Evolutionary conservation across 805 yeast species (phyloP), one percentile per base, ranked within the genome.

Genomic region (Candida lessepsii): DNA sequence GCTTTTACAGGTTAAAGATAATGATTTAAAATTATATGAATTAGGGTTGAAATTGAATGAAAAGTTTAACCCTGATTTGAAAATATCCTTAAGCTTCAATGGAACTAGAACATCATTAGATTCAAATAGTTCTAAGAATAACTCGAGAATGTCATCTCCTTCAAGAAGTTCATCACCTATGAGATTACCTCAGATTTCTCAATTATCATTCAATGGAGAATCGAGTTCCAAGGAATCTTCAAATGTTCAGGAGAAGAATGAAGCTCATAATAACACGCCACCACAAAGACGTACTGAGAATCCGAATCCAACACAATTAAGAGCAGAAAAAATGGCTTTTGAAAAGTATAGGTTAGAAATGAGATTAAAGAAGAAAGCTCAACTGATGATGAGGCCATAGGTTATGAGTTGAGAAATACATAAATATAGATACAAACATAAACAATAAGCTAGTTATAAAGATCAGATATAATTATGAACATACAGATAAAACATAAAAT

Each of bases 341-440:
- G 78, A 73, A 42, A 70, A 72, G 50, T 40, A 63, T 17, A 52
- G 75, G 33, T 49, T 75, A 58, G 79, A 75, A 48, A 57, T 71
- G 63, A 58, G 74, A 35, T 50, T 75, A 28, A 71, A 73, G 53
- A 71, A 67, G 56, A 65, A 68, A 40, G 78, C 62, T 2, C 62
- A 58, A 29, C 64, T 53, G 49, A 53, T 62, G 24, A 46, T 69
- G 49, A 64, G 24, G 13, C 29, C 28, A 5, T 20, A 20, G 20
- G 15, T 8, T 23, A 23, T 23, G 11, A 8, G 11, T 9, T 27
- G 11, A n/a, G 11, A 27, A 27, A 6, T 27, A 27, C 11, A 27
- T 23, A 23, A n/a, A 5, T 26, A 26, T 26, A 26, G 28, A 25
- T 25, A 25, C 28, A 25, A 25, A 20, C 9, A 20, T 20, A n/a